A percentile compares a stretch with the other conserved stretches of the same genome.
phyloP scores from a whole-genome alignment of 345 rosid species.

The Euclidium syriacum region DNA sequence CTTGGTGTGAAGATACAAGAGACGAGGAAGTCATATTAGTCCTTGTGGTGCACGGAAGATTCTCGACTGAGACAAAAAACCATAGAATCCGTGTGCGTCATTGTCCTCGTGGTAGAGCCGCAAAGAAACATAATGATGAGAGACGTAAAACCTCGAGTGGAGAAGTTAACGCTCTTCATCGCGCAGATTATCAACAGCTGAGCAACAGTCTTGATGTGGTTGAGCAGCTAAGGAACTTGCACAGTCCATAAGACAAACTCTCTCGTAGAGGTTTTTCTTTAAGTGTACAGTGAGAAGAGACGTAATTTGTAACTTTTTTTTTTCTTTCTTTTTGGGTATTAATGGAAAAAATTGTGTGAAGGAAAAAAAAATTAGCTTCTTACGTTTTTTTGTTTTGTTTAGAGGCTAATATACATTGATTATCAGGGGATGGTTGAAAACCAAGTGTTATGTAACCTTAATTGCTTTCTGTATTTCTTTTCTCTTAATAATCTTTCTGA shows the following conservation, averaged over 20 bases:
- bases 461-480: neutral
- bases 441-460: constrained; percentile 3
- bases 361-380: constrained; percentile 3
- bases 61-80: constrained; percentile 44
- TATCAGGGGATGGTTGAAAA: neutral
- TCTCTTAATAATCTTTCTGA: neutral
- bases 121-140: constrained; percentile 27
- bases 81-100: constrained; percentile 76
- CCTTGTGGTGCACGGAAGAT: constrained; percentile 56
- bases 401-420: constrained; percentile 21
- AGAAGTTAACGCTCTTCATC: constrained; percentile 52
- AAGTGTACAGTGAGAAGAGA: constrained; percentile 24
- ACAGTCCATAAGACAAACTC: constrained; percentile 45
- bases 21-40: constrained; percentile 64
- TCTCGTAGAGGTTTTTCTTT: neutral
- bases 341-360: constrained; percentile 5
- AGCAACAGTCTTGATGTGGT: constrained; percentile 72
- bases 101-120: constrained; percentile 36
- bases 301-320: constrained; percentile 9
- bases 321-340: neutral
- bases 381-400: constrained; percentile 12
- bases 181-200: constrained; percentile 66
- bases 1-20: constrained; percentile 66
- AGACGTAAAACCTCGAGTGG: constrained; percentile 22
- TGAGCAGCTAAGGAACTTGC: constrained; percentile 63